These are phyloP conservation scores for Trichoderma endophyticum DNA, from an alignment of 2,329 filamentous ascomycete species.

Conservation along the genomic window DNA sequence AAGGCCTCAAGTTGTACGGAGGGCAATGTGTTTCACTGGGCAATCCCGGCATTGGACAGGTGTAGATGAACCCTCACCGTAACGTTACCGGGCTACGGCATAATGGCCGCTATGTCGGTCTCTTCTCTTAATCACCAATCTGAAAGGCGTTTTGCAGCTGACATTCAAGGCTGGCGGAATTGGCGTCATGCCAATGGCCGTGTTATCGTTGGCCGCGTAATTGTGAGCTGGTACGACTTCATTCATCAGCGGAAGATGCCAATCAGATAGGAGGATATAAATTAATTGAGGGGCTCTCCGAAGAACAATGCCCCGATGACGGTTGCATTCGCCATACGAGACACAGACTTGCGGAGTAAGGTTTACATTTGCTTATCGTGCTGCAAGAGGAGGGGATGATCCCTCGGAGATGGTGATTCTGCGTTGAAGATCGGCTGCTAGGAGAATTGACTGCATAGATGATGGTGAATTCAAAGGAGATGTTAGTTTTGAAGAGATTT, in stretches of 20 bases:
- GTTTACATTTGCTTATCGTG: not conserved
- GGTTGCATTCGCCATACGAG: not conserved
- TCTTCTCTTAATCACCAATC: not conserved
- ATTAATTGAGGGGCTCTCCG: not conserved
- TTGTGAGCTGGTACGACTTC: not conserved
- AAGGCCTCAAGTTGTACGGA: not conserved
- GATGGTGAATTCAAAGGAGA: not conserved
- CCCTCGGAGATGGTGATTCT: not conserved
- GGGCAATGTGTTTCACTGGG: not conserved
- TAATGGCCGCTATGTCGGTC: not conserved
- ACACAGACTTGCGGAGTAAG: not conserved
- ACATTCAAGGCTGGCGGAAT: not conserved
- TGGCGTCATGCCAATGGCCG: not conserved
- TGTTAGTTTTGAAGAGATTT: not conserved
- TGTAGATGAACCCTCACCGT: not conserved
- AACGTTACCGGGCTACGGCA: not conserved
- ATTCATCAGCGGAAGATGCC: not conserved
- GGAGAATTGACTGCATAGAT: not conserved
- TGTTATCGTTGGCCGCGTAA: not conserved
- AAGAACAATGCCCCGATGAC: not conserved
- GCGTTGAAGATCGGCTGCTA: not conserved
- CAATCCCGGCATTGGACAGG: not conserved
- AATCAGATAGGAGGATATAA: not conserved
- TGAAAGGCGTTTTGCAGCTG: not conserved
- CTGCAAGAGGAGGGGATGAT: not conserved